These are phyloP conservation scores for Lachnellula subtilissima DNA, from an alignment of 2,329 filamentous ascomycete genomes.

Conservation along the genomic window DNA sequence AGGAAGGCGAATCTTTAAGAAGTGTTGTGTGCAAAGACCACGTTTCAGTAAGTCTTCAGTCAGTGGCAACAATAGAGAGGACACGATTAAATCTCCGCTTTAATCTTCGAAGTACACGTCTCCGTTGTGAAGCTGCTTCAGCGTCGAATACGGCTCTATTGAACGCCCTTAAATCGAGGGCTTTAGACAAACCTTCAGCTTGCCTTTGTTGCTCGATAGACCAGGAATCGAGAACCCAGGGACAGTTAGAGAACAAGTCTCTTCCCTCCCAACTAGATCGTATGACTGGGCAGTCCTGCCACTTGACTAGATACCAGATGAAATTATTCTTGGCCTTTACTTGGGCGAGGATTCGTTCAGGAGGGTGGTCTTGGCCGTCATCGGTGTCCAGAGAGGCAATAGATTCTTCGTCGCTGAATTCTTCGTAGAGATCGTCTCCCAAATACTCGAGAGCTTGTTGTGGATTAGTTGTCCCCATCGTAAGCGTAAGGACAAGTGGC, in stretches of 20 bases:
- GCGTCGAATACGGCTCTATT: constrained; percentile 21
- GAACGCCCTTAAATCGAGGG: constrained; percentile 28
- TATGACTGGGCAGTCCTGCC: constrained; percentile 31
- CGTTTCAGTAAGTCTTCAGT: constrained; percentile 16
- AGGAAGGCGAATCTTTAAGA: background rate
- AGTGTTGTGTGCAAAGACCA: constrained; percentile 9
- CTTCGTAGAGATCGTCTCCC: constrained; percentile 20
- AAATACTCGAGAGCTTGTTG: constrained; percentile 12
- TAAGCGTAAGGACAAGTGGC: constrained; percentile 30
- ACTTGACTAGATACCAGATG: constrained; percentile 32
- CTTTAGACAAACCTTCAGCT: constrained; percentile 26
- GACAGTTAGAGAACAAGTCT: constrained; percentile 19
- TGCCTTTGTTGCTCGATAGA: constrained; percentile 25
- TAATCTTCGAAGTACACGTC: constrained; percentile 26
- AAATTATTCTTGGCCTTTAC: constrained; percentile 19
- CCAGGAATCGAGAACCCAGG: constrained; percentile 28
- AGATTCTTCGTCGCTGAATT: constrained; percentile 27
- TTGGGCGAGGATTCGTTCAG: constrained; percentile 30
- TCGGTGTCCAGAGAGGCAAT: constrained; percentile 30
- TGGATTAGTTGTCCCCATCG: constrained; percentile 19
- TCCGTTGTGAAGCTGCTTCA: constrained; percentile 23
- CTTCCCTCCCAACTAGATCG: constrained; percentile 30
- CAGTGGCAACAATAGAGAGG: constrained; percentile 22
- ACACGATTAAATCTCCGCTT: constrained; percentile 26
- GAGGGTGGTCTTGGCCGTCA: constrained; percentile 28